Base-by-base conservation (phyloP, 2,329 filamentous ascomycete species). In the Neophaeococcomyces aloes region DNA sequence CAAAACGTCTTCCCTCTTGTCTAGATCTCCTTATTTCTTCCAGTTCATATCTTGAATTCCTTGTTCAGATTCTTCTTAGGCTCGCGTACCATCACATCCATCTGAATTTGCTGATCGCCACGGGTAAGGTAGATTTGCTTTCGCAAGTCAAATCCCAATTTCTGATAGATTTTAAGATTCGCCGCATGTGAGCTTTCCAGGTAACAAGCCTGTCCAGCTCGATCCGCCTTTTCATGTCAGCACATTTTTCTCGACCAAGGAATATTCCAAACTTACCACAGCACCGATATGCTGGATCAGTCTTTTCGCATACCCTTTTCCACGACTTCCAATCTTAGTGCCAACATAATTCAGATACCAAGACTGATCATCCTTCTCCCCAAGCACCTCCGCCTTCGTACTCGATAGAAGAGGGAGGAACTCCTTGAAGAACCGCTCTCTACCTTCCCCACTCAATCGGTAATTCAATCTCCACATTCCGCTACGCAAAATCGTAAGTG, bases 321-420 rank as follows among this genome's bases (percentile, higher is more conserved):
- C 77, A 48, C 81, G 76, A 3, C 79, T 77, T 48, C 69, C 71
- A 27, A 81, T 78, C 61, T 79, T 82, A 39, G 83, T 87, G 49
- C 85, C 86, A 48, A 93, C 70, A 62, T 89, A 91, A 37, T 87
- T 83, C 43, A 93, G 77, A 61, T 91, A 91, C 72, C 84, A 91
- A 58, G 75, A 79, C 48, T 82, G 70, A 53, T 69, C 61, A 58
- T 86, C 80, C 39, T 78, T 72, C 30, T 74, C 69, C 17, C 81
- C 80, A 61, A 91, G 74, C 48, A 83, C 71, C 48, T 76, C 70
- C 48, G 71, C 66, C 68, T 88, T 88, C 57, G 81, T 81, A 53
- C 79, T 67, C 63, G 85, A 77, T 51, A 91, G 72, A 35, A 86
- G 70, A 13, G 84, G 83, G 37, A 87, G 63, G 63, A 89, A 79